phyloP scores from a whole-genome alignment of 2,329 filamentous ascomycete genomes.

The Cladosporium sp. region DNA sequence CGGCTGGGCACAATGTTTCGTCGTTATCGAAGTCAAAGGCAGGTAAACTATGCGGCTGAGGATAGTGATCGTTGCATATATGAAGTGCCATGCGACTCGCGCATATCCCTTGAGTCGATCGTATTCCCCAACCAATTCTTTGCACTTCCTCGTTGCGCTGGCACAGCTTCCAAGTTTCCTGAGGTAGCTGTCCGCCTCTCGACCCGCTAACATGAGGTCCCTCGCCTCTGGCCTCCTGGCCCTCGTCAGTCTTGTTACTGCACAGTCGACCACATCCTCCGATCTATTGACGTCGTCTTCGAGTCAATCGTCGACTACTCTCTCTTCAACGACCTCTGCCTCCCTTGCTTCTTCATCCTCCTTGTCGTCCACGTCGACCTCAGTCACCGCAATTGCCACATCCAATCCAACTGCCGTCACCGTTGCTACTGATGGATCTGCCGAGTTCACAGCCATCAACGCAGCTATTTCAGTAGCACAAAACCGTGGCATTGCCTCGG shows the following conservation, averaged over 20 bases:
- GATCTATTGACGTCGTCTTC: not conserved
- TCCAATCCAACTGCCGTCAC: not conserved
- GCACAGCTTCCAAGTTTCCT: not conserved
- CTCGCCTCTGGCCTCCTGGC: not conserved
- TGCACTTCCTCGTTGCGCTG: not conserved
- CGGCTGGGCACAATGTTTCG: not conserved
- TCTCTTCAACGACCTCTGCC: not conserved
- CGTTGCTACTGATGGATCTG: conserved; percentile 8
- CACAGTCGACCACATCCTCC: not conserved
- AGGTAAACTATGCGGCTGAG: not conserved
- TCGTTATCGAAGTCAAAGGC: not conserved
- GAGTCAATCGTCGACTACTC: no score
- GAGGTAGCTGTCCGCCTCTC: not conserved
- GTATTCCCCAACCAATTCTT: not conserved
- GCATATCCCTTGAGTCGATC: not conserved
- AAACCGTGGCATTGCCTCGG: conserved; percentile 38
- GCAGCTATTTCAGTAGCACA: conserved; percentile 43
- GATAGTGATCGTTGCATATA: not conserved
- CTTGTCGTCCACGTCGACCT: not conserved
- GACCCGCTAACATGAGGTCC: not conserved
- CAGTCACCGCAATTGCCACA: not conserved
- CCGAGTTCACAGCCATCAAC: conserved; percentile 40
- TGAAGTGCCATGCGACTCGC: not conserved
- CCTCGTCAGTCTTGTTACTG: not conserved
- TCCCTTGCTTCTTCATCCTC: not conserved